Base-by-base conservation (phyloP, 1,284 basidiomycete species). In the Austroboletus niveus region DNA sequence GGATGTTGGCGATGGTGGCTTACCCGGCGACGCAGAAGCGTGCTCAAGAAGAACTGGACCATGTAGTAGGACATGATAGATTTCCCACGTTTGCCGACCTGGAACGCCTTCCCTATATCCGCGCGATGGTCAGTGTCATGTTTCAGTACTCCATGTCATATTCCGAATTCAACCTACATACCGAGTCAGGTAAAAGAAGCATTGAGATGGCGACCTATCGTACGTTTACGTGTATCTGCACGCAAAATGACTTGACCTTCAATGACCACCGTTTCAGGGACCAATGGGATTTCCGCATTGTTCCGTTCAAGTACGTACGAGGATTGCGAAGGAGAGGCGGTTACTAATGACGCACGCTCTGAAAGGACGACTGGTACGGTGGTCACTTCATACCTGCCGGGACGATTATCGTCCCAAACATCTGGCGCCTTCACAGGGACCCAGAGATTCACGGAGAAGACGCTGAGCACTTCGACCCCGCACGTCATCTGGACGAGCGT, bases 41-140 rank as follows among this genome's bases (percentile, higher is more conserved):
- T 40, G 76, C 72, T 1, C 72, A 75, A 54, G 60, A 55, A 6
- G 74, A 77, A 52, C 53, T 78, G 11, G 70, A 75, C 42, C 32
- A 50, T 7, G 64, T 73, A 45, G 54, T 75, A 27, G 72, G 72
- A 48, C 56, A 15, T 29, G 29, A 42, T 12, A 36, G 52, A 31
- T 8, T 54, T 11, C 53, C 52, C 2, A 49, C 46, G 2, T 54
- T 49, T 5, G 46, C 52, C 2, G 53, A 54, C 20, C 42, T 38
- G 5, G 51, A 52, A 5, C 50, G 31, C 42, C 51, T 52, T 29
- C 42, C 45, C 7, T 54, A 54, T 22, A 54, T 54, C 27, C 51
- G 53, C 5, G 52, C 46, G 10, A 54, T 54, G 52, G 53, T 54
- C 5, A 17, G 53, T 49, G 8, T 8, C 8, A 29, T 29, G 27